These are phyloP conservation scores for Aspergillus flavus DNA, from an alignment of 2,329 filamentous ascomycete genomes.

Conservation along the genomic window DNA sequence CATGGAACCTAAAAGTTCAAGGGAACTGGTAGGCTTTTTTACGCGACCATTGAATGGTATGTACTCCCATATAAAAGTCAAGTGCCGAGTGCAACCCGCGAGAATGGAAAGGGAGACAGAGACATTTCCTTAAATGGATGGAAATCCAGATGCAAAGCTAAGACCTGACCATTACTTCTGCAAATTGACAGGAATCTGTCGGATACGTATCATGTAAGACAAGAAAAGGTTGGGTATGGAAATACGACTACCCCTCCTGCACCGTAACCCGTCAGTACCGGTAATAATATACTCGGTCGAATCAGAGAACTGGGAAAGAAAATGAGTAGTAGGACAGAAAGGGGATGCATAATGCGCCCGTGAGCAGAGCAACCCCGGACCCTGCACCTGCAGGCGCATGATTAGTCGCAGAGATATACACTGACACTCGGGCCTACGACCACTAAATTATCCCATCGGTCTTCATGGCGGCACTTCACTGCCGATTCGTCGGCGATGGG, in stretches of 20 bases:
- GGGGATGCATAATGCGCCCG: neutral
- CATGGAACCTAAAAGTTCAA: neutral
- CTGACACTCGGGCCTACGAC: conserved; percentile 5
- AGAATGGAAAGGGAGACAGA: neutral
- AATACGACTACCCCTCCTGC: conserved; percentile 2
- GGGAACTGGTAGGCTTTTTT: neutral
- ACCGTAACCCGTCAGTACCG: conserved; percentile 1
- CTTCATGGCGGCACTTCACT: conserved; percentile 5
- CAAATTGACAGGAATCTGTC: neutral
- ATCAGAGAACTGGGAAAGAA: neutral
- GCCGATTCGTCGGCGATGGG: neutral
- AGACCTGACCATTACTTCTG: neutral
- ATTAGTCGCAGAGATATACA: conserved; percentile 17
- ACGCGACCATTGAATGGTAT: neutral
- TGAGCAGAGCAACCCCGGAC: conserved; percentile 18
- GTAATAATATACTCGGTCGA: conserved; percentile 1
- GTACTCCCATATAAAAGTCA: neutral
- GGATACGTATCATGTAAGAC: neutral
- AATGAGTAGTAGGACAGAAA: neutral
- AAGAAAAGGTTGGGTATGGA: neutral
- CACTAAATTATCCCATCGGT: neutral
- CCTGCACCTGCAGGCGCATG: conserved; percentile 21
- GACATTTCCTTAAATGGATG: neutral
- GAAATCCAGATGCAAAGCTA: neutral
- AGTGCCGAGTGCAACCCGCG: conserved; percentile 1